These are phyloP conservation scores for Colletotrichum euphorbiae DNA, from an alignment of 2,329 filamentous ascomycete genomes.

Conservation along the genomic window DNA sequence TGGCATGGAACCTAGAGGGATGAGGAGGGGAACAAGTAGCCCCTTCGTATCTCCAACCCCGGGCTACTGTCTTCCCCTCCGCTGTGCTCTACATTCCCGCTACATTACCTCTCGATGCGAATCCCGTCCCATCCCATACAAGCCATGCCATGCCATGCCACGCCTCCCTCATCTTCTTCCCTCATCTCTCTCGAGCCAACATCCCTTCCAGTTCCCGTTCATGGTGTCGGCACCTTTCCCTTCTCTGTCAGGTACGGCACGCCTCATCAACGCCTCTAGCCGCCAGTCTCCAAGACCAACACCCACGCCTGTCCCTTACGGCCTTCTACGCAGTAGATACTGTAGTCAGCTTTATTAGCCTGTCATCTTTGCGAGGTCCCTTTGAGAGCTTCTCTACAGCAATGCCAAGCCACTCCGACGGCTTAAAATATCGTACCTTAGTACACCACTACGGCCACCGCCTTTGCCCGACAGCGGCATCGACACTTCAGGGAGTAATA, in stretches of 20 bases:
- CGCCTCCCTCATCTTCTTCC: slow-evolving; percentile 26
- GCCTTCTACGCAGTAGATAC: too few relatives aligned
- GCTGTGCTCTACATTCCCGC: too few relatives aligned
- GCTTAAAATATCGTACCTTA: too few relatives aligned
- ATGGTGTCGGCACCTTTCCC: slow-evolving; percentile 31
- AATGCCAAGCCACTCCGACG: slow-evolving; percentile 12
- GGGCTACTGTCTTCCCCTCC: too few relatives aligned
- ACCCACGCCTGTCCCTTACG: slow-evolving; percentile 20
- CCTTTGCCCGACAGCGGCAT: not conserved
- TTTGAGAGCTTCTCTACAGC: slow-evolving; percentile 11
- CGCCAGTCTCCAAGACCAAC: slow-evolving; percentile 1
- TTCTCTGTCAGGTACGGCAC: slow-evolving; percentile 37
- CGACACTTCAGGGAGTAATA: not conserved
- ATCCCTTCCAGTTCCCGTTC: slow-evolving; percentile 36
- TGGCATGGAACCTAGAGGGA: too few relatives aligned
- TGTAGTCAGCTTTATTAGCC: slow-evolving; percentile 21
- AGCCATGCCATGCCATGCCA: slow-evolving; percentile 17
- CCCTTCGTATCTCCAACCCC: too few relatives aligned
- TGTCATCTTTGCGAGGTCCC: slow-evolving; percentile 26
- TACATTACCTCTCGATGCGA: not conserved
- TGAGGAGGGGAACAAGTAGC: too few relatives aligned
- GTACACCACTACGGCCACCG: slow-evolving; percentile 12
- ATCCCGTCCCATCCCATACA: not conserved
- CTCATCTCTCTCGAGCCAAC: slow-evolving; percentile 21
- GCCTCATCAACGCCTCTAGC: slow-evolving; percentile 34